These are phyloP conservation scores for Tillandsia fasciculata DNA, from an alignment of 176 grass and related monocot genomes.

Conservation along the genomic window DNA sequence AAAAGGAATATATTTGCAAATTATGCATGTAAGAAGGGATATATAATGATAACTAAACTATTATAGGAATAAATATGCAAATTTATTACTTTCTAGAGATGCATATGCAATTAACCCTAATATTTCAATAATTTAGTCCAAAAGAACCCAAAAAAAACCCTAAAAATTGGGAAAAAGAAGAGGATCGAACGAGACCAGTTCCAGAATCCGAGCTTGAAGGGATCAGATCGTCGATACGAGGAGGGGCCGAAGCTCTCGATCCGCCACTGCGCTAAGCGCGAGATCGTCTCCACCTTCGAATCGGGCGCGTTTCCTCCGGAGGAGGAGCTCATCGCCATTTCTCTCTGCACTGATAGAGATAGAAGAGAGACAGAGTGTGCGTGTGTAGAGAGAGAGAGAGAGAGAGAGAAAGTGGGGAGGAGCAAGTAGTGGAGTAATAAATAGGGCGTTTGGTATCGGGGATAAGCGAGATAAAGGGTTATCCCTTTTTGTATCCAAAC, in stretches of 20 bases:
- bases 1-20: too few relatives aligned
- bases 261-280: slow-evolving; percentile 78
- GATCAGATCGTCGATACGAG: slow-evolving; percentile 80
- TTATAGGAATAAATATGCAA: too few relatives aligned
- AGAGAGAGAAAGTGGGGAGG: too few relatives aligned
- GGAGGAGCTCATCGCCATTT: slow-evolving; percentile 24
- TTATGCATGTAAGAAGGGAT: too few relatives aligned
- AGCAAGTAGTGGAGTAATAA: too few relatives aligned
- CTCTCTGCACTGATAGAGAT: not conserved
- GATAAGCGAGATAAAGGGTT: too few relatives aligned
- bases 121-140: not conserved
- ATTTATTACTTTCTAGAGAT: too few relatives aligned
- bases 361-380: not conserved
- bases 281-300: slow-evolving; percentile 82
- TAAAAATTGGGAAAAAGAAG: not conserved
- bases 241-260: slow-evolving; percentile 79
- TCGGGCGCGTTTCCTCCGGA: slow-evolving; percentile 28
- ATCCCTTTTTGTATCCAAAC: too few relatives aligned
- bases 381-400: too few relatives aligned
- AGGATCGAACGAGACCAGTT: slow-evolving; percentile 36
- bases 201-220: slow-evolving; percentile 93
- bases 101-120: too few relatives aligned
- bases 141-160: not conserved
- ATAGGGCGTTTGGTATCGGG: too few relatives aligned
- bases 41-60: too few relatives aligned